Evolutionary conservation across 164 flowering plant genomes (phyloP), one percentile per base, ranked within the genome.

Genomic region (Santalum album): DNA sequence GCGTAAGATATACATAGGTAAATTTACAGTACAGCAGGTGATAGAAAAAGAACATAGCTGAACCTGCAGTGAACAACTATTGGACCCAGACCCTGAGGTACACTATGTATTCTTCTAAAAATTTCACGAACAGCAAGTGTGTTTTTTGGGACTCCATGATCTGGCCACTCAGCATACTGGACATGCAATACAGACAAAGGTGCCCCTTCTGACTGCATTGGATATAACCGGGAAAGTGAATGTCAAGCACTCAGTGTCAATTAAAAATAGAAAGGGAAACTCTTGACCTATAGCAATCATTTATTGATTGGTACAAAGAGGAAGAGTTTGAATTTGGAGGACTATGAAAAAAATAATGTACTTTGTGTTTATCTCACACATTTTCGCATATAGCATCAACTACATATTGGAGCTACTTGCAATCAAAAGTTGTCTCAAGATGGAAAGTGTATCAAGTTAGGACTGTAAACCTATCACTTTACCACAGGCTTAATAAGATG

Each of bases 61-160:
- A 72, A 92, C 99, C 99, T 94, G 99, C 99, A 94, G 62, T 90
- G 99, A 60, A 94, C 96, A 56, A 82, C 96, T 53, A 94, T 73
- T 26, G 97, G 99, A 44, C 99, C 97, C n/a, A 75, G 62, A 61
- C 51, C 70, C 20, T 83, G 79, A 20, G 86, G 87, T 25, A 87
- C 59, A 42, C 58, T 76, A 67, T 67, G 69, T 45, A 73, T 35
- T 68, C 81, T 75, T 62, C 70, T 90, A 35, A 87, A 63, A 49
- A 89, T 85, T 65, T 87, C 96, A 66, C 92, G 96, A 55, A 90
- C 89, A 52, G 84, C 82, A 54, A 53, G 10, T 6, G 90, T 80
- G 61, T 84, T 81, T 20, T 35, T 56, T 9, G 99, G 99, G 60
- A 90, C 96, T 68, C 99, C 99, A 72, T 80, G 90, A 69, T 94